These are phyloP conservation scores for Neurospora tetraspora DNA, from an alignment of 495 filamentous ascomycete genomes.

Conservation along the genomic window DNA sequence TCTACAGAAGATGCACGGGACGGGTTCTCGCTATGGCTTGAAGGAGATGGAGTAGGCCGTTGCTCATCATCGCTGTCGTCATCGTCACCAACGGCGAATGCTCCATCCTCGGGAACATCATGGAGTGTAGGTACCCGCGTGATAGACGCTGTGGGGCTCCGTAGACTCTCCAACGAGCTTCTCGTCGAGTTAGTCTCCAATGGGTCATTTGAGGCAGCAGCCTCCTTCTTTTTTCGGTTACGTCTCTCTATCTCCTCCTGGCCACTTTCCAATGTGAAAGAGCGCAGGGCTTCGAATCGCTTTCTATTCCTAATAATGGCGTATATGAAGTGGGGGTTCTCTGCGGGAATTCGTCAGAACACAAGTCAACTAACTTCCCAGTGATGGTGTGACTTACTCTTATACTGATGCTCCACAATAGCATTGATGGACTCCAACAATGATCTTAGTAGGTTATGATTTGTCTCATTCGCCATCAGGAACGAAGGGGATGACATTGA, in stretches of 20 bases:
- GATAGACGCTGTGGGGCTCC: slow-evolving; percentile 48
- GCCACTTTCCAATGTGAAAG: slow-evolving; percentile 91
- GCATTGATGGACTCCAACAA: slow-evolving; percentile 87
- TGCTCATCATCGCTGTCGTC: slow-evolving; percentile 72
- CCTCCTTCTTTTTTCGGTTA: slow-evolving; percentile 64
- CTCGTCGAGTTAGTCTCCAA: slow-evolving; percentile 39
- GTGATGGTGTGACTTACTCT: slow-evolving; percentile 40
- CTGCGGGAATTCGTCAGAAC: slow-evolving; percentile 35
- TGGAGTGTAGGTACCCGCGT: slow-evolving; percentile 53
- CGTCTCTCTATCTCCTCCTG: slow-evolving; percentile 86
- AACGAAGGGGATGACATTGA: slow-evolving; percentile 95
- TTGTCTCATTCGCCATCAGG: slow-evolving; percentile 89
- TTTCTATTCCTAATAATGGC: slow-evolving; percentile 69
- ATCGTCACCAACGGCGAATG: slow-evolving; percentile 79
- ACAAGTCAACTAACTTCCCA: not conserved
- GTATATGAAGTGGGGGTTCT: slow-evolving; percentile 77
- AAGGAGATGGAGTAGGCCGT: slow-evolving; percentile 57
- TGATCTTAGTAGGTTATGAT: slow-evolving; percentile 71
- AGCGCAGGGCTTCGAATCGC: slow-evolving; percentile 77
- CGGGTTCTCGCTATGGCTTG: slow-evolving; percentile 57
- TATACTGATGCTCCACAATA: slow-evolving; percentile 85
- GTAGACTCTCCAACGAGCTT: slow-evolving; percentile 61
- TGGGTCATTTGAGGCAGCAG: slow-evolving; percentile 33
- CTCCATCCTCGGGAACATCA: slow-evolving; percentile 68
- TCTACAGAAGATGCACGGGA: slow-evolving; percentile 69